Evolutionary conservation across 23 red algal species (phyloP), one percentile per base, ranked within the genome.

Genomic region (Chondrus crispus): DNA sequence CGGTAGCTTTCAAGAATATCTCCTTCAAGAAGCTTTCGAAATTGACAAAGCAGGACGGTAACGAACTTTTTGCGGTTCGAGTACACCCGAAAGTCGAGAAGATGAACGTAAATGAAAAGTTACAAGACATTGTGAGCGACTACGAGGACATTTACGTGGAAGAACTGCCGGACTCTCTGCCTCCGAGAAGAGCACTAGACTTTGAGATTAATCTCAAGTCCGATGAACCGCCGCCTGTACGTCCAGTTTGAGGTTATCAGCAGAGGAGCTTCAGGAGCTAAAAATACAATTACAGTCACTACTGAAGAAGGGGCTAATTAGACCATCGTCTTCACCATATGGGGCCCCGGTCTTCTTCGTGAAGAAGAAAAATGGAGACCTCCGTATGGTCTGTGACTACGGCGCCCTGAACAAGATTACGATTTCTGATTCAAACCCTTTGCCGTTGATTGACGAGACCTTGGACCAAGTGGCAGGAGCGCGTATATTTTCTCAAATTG

Each of bases 221-320:
- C 18, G 16, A 37, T 82, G 42, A 8, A 1, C 42, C 13, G 32
- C 78, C 78, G 22, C 53, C 2, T 8, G 78, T 57, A 18, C 24
- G 78, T 55, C 78, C 78, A 33, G 51, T 82, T 29, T 82, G 28
- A 50, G 78, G n/a, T 47, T 82, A 20, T 82, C 78, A 28, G 18
- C 42, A 24, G 24, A 50, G 29, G 2, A 82, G 43, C 26, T 82
- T 2, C 30, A 60, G 39, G 51, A 82, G 43, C 42, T 82, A 22
- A 82, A 82, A 57, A 50, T 6, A 16, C 78, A 82, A 51, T 57
- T 82, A 51, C 42, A 57, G 39, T 0, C 28, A 22, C 46, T 77
- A 77, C 71, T 77, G 16, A 48, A 38, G 26, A 77, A 77, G 44
- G 71, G 44, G 26, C 32, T 39, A 0, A 46, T 77, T 46, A 26